Conservation (phyloP, 73 alveolate species). For the Effrenium voratum region DNA sequence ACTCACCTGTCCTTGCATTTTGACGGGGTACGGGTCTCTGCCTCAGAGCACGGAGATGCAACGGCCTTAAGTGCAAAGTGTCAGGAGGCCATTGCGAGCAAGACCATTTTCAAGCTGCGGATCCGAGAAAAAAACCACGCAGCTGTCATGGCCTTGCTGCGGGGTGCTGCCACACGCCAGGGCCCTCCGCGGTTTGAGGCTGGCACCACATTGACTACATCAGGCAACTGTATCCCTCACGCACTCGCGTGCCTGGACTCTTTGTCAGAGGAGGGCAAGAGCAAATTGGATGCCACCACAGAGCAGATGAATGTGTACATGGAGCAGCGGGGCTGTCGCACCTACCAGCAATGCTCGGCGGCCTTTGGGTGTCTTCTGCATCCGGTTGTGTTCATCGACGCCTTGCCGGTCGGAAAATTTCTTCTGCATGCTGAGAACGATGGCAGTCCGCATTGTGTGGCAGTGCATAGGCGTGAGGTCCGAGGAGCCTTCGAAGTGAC, state of each 20-base stretch:
- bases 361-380: neutral
- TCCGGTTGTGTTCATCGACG: neutral
- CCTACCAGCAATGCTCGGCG: neutral
- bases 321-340: no score
- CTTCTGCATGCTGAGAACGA: neutral
- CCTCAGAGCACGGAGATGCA: no score
- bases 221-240: conserved; percentile 38
- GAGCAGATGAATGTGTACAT: neutral
- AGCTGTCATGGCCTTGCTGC: neutral
- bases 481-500: neutral
- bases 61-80: neutral
- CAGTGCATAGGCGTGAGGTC: neutral
- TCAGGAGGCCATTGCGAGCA: neutral
- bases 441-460: conserved; percentile 24
- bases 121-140: neutral
- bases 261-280: neutral
- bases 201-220: neutral
- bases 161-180: neutral
- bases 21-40: neutral
- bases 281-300: neutral
- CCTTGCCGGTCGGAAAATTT: neutral
- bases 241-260: neutral
- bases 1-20: neutral
- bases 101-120: neutral
- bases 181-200: neutral